Conservation (phyloP, 495 filamentous ascomycete genomes). For the Hypoxylon perforatum region DNA sequence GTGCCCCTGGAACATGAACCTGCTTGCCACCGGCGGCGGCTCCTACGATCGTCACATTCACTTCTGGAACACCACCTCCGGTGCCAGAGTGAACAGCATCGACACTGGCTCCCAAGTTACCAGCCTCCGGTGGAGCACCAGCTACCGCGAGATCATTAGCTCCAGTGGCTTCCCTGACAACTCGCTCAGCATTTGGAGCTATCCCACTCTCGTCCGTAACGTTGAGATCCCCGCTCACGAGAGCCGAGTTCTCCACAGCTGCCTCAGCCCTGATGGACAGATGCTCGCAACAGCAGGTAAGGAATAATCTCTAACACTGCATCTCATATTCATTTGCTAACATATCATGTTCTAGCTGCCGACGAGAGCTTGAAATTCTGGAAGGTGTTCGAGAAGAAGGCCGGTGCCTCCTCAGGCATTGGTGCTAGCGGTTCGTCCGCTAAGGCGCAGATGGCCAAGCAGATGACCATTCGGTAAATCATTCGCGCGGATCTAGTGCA, state of each 20-base stretch:
- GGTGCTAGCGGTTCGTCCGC: constrained; percentile 65
- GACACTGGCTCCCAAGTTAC: constrained; percentile 98
- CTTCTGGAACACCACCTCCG: constrained; percentile 99
- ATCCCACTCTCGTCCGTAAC: constrained; percentile 94
- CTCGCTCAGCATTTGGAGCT: constrained; percentile 97
- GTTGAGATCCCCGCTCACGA: constrained; percentile 99
- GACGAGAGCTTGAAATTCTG: constrained; percentile 99
- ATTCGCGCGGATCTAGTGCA: constrained; percentile 28
- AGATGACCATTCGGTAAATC: constrained; percentile 92
- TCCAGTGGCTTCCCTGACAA: constrained; percentile 99
- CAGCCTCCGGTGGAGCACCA: constrained; percentile 91
- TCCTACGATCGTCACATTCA: constrained; percentile 98
- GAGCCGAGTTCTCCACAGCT: constrained; percentile 93
- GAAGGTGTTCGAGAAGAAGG: constrained; percentile 99
- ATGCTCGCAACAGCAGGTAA: constrained; percentile 91
- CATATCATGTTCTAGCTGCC: constrained; percentile 63
- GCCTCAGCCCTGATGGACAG: constrained; percentile 94
- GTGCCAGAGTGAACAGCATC: constrained; percentile 97
- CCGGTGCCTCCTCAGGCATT: constrained; percentile 70
- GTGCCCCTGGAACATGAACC: constrained; percentile 99
- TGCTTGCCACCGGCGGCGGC: constrained; percentile 95
- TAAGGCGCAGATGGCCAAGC: constrained; percentile 83
- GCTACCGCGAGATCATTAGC: constrained; percentile 97
- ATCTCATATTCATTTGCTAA: constrained; percentile 22
- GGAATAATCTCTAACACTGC: constrained; percentile 3